Evolutionary conservation across 2,329 filamentous ascomycete genomes (phyloP).

Genomic region (Neocucurbitaria cava): DNA sequence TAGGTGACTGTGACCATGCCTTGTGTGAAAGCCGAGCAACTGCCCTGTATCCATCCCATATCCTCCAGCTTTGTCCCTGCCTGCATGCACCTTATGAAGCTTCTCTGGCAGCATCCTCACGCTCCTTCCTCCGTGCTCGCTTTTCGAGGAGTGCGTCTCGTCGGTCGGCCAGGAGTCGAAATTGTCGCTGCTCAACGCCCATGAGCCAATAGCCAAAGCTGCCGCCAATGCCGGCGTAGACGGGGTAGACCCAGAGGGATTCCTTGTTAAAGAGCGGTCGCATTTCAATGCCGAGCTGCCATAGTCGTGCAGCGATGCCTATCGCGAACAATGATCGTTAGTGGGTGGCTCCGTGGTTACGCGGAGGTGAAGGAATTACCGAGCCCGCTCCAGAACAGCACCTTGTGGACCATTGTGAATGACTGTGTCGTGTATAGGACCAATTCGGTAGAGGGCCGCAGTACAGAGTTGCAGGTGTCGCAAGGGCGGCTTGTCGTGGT

Average conservation of each 20-base stretch:
- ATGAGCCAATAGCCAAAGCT: constrained; percentile 98
- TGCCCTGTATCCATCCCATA: not conserved
- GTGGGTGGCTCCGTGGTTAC: constrained; percentile 19
- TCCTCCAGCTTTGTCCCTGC: constrained; percentile 4
- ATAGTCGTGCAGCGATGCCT: constrained; percentile 92
- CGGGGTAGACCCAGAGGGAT: constrained; percentile 88
- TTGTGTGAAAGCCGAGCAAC: not conserved
- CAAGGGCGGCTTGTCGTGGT: constrained; percentile 22
- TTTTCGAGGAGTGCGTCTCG: constrained; percentile 87
- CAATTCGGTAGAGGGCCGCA: constrained; percentile 9
- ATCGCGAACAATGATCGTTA: constrained; percentile 26
- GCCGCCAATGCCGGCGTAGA: constrained; percentile 84
- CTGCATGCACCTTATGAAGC: constrained; percentile 1
- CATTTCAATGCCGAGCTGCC: constrained; percentile 99
- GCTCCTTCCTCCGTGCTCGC: constrained; percentile 76
- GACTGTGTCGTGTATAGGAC: constrained; percentile 7
- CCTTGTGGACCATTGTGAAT: constrained; percentile 59
- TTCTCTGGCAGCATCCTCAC: constrained; percentile 56
- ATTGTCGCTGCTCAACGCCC: constrained; percentile 85
- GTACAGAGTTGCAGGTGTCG: constrained; percentile 17
- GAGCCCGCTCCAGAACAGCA: constrained; percentile 89
- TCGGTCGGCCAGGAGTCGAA: constrained; percentile 76
- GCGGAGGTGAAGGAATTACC: constrained; percentile 65
- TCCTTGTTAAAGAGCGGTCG: constrained; percentile 87
- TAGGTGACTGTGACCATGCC: constrained; percentile 5